Conservation (phyloP, 169 alveolate species). For the Eimeria falciformis region DNA sequence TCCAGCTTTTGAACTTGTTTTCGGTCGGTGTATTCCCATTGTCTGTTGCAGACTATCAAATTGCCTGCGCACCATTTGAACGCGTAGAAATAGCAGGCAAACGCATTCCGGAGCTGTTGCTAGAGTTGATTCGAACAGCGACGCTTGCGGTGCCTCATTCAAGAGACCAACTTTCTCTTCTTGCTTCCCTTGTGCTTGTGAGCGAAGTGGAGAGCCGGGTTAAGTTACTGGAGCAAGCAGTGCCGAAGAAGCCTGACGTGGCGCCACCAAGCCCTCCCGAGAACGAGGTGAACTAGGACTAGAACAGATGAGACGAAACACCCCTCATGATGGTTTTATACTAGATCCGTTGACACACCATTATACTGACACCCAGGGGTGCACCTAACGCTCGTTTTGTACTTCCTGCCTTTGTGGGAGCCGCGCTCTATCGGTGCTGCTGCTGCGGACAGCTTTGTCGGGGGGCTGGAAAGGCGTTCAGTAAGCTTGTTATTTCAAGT, state of each 20-base stretch:
- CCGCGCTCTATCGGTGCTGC: too few relatives aligned
- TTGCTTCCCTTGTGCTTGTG: neutral
- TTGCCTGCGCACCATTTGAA: constrained; percentile 17
- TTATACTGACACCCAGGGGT: too few relatives aligned
- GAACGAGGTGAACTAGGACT: neutral
- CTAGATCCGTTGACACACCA: too few relatives aligned
- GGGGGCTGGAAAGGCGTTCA: too few relatives aligned
- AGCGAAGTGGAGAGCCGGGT: neutral
- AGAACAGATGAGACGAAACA: neutral
- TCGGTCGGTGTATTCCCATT: neutral
- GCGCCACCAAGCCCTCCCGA: too few relatives aligned
- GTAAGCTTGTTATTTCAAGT: too few relatives aligned
- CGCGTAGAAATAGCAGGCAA: constrained; percentile 26
- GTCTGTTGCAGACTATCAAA: neutral
- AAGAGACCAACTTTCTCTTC: neutral
- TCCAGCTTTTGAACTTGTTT: too few relatives aligned
- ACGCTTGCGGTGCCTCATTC: neutral
- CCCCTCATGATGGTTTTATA: too few relatives aligned
- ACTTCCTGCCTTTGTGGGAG: too few relatives aligned
- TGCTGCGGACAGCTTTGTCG: too few relatives aligned
- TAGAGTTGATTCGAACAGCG: neutral
- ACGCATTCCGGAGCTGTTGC: neutral
- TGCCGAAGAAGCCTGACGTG: too few relatives aligned
- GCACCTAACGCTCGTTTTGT: too few relatives aligned
- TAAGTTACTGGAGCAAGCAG: neutral